Conservation (phyloP, 331 rosid species). For the Malus hybrid region DNA sequence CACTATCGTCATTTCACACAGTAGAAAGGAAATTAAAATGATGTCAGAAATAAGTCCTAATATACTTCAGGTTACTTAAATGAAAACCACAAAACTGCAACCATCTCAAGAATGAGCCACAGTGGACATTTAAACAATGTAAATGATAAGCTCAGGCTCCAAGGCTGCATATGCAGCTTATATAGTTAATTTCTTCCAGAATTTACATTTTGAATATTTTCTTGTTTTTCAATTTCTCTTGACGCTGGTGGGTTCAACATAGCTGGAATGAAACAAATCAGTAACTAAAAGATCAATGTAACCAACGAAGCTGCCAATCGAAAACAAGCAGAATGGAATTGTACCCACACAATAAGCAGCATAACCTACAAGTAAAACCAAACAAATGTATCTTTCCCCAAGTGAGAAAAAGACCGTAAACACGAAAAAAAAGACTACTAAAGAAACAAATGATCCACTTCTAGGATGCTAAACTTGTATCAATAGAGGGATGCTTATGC, state of each 20-base stretch:
- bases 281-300: background rate
- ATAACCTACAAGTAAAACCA: background rate
- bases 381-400: background rate
- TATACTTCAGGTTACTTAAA: background rate
- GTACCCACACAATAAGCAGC: background rate
- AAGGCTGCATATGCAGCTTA: background rate
- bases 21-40: background rate
- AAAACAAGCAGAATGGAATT: background rate
- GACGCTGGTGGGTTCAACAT: background rate
- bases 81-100: background rate
- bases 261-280: background rate
- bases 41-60: background rate
- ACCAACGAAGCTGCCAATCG: background rate
- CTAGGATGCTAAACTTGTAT: background rate
- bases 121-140: constrained; percentile 10
- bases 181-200: background rate
- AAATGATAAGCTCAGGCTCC: constrained; percentile 1
- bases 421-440: background rate
- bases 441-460: constrained; percentile 1
- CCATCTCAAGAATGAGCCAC: constrained; percentile 10
- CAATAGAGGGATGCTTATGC: background rate
- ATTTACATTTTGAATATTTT: background rate
- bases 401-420: background rate
- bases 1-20: constrained; percentile 26
- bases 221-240: background rate